Evolutionary conservation across 2,329 filamentous ascomycete species (phyloP).

Genomic region (Clarireedia hainanense): DNA sequence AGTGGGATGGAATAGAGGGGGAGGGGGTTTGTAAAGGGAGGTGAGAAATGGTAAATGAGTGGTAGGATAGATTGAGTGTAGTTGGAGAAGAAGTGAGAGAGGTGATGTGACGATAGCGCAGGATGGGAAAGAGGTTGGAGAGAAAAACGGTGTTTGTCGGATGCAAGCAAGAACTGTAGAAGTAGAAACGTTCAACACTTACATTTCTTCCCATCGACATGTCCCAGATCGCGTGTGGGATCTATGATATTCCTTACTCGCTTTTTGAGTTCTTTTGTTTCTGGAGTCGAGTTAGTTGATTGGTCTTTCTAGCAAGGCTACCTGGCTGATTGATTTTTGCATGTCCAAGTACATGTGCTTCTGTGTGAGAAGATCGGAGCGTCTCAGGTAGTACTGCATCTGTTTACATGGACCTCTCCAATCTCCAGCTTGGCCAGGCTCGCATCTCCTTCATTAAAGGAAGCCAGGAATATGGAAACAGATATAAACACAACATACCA

Average conservation of each 20-base stretch:
- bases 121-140: neutral
- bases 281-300: neutral
- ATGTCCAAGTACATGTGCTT: too few relatives aligned
- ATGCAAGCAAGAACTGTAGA: neutral
- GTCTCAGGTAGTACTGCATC: too few relatives aligned
- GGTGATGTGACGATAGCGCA: neutral
- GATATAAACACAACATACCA: constrained; percentile 33
- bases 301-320: neutral
- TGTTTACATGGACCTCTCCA: neutral
- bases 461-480: neutral
- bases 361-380: too few relatives aligned
- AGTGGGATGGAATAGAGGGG: too few relatives aligned
- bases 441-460: neutral
- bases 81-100: too few relatives aligned
- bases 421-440: neutral
- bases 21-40: too few relatives aligned
- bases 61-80: too few relatives aligned
- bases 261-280: constrained; percentile 8
- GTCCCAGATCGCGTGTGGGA: constrained; percentile 69
- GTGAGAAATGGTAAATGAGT: too few relatives aligned
- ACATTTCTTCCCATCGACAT: constrained; percentile 54
- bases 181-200: neutral
- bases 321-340: too few relatives aligned
- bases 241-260: constrained; percentile 71
- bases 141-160: too few relatives aligned